These are phyloP conservation scores for Hypoxylon sp. DNA, from an alignment of 2,329 filamentous ascomycete species.

Conservation along the genomic window DNA sequence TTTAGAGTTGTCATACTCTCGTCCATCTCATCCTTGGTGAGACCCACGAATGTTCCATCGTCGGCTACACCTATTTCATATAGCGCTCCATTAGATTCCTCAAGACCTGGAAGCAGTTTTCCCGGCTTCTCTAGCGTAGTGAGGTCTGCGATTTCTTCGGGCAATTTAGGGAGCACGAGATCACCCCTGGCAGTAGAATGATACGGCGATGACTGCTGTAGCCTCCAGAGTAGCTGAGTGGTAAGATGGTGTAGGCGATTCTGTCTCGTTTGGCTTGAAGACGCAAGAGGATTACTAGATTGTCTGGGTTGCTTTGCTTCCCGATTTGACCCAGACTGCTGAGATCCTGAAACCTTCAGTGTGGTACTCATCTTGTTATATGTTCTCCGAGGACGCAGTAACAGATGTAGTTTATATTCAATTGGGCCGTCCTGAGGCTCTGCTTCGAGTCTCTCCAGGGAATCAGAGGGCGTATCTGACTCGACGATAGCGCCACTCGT, in stretches of 20 bases:
- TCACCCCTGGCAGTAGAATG: conserved; percentile 85
- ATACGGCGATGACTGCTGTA: conserved; percentile 95
- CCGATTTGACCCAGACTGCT: conserved; percentile 49
- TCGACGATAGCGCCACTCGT: conserved; percentile 54
- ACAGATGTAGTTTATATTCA: conserved; percentile 95
- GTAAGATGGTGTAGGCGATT: conserved; percentile 91
- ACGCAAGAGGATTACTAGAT: conserved; percentile 43
- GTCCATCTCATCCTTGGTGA: conserved; percentile 91
- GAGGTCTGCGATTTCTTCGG: conserved; percentile 71
- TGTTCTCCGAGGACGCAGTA: conserved; percentile 82
- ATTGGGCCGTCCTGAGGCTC: conserved; percentile 95
- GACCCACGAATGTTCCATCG: conserved; percentile 89
- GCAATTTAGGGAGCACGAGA: conserved; percentile 81
- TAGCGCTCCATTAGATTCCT: conserved; percentile 91
- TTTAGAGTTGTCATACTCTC: conserved; percentile 89
- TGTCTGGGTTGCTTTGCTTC: conserved; percentile 52
- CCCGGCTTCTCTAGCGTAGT: conserved; percentile 64
- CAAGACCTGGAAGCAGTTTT: conserved; percentile 81
- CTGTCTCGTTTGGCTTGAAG: conserved; percentile 80
- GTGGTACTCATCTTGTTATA: conserved; percentile 81
- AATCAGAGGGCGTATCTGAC: conserved; percentile 51
- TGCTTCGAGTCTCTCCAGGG: conserved; percentile 78
- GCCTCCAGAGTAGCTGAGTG: conserved; percentile 92
- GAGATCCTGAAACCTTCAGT: conserved; percentile 52
- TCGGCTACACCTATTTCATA: conserved; percentile 98